Evolutionary conservation across 805 yeast genomes (phyloP), one percentile per base, ranked within the genome.

Genomic region (Zygotorulaspora chibaensis): DNA sequence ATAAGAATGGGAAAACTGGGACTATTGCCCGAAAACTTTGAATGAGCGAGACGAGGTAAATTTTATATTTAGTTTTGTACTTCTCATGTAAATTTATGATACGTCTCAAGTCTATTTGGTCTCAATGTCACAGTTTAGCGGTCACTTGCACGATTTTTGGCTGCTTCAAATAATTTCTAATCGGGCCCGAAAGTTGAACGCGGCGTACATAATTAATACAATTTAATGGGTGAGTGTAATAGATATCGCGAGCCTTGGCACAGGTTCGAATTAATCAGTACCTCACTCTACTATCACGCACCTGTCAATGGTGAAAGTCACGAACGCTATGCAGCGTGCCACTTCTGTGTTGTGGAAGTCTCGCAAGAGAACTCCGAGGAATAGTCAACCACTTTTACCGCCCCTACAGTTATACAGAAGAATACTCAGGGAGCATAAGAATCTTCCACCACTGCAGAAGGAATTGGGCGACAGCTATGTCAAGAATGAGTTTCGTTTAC

Each of bases 391-490:
- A 2, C 67, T 93, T 25, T 64, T 89, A 9, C 96, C 96, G 6
- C 99, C 99, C 1, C 65, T 90, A 18, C 73, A 74, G 31, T 75
- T 93, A 28, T 93, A 87, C 68, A 73, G 87, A 44, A 76, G 83
- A n/a, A 81, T 93, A 33, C 71, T 93, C 45, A 73, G 97, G 44
- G 90, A 96, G 0, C 97, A 93, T 66, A 71, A 63, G 38, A 58
- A 59, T 15, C 73, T 93, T n/a, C 87, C 90, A 0, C 65, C 69
- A 3, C 80, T 80, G 40, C 84, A 84, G 50, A 74, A 95, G 47
- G 75, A 80, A 42, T 72, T 93, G 17, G 99, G 99, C 3, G 96
- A 93, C 65, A 75, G 80, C 54, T 93, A 93, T 63, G 96, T 91
- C 42, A 85, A 81, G 61, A 78, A 83, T 29, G 99, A 93, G 68